phyloP scores from a whole-genome alignment of 352 stramenopile genomes.

The Phytophthora fragariae region DNA sequence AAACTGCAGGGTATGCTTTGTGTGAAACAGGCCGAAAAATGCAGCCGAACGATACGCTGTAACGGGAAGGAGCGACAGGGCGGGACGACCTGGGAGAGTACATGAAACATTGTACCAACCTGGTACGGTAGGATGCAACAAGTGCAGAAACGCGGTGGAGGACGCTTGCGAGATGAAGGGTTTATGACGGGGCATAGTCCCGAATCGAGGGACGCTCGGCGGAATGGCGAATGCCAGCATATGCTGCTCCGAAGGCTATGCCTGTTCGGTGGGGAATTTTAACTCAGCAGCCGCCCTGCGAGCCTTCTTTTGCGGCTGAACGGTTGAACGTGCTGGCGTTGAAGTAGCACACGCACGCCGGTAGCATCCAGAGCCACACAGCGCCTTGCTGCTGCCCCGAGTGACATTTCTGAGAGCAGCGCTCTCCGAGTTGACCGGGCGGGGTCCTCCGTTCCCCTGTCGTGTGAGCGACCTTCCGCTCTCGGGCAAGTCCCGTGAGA shows the following conservation, averaged over 20 bases:
- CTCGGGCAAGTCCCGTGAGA: too few species aligned
- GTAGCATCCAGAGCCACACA: too few species aligned
- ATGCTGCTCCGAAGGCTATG: background rate
- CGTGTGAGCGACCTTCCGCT: too few species aligned
- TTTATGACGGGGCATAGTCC: background rate
- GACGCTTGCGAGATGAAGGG: background rate
- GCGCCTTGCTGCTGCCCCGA: too few species aligned
- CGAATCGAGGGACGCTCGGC: too few species aligned
- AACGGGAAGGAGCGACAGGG: conserved; percentile 12
- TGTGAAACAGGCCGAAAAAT: background rate
- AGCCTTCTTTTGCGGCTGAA: too few species aligned
- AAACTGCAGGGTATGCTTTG: conserved; percentile 6
- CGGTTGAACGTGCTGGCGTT: background rate
- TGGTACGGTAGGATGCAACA: conserved; percentile 22
- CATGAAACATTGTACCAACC: background rate
- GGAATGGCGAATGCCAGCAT: background rate
- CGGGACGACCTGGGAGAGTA: background rate
- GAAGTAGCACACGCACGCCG: too few species aligned
- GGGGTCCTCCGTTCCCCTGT: too few species aligned
- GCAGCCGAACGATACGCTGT: conserved; percentile 25
- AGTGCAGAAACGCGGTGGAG: background rate
- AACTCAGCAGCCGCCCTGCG: background rate
- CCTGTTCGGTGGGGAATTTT: background rate
- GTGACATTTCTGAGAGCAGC: too few species aligned
- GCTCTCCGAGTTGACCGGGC: too few species aligned